phyloP scores from a whole-genome alignment of 345 rosid species.

The Linum tenue region DNA sequence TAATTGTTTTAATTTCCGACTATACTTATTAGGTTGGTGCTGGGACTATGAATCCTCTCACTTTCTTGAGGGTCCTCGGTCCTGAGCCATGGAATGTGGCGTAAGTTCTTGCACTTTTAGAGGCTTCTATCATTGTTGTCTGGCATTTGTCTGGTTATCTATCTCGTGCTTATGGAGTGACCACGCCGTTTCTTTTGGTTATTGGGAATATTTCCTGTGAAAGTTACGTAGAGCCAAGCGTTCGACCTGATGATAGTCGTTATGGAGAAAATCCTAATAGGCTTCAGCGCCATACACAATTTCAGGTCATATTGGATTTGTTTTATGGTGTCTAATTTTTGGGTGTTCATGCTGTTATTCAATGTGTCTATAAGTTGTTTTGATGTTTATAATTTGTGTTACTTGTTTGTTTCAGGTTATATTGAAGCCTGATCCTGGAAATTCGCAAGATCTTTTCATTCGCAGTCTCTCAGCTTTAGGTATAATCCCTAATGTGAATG shows the following conservation, averaged over 20 bases:
- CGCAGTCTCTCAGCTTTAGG: slow-evolving; percentile 91
- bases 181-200: background rate
- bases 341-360: background rate
- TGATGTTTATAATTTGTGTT: background rate
- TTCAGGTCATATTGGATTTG: slow-evolving; percentile 46
- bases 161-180: background rate
- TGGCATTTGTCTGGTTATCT: background rate
- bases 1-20: slow-evolving; percentile 1
- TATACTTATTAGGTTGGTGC: slow-evolving; percentile 68
- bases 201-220: slow-evolving; percentile 4
- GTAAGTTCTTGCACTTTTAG: slow-evolving; percentile 29
- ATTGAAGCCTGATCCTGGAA: slow-evolving; percentile 93
- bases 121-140: background rate
- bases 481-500: slow-evolving; percentile 10
- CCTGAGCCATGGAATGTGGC: slow-evolving; percentile 99
- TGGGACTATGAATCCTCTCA: slow-evolving; percentile 95
- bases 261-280: slow-evolving; percentile 95
- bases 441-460: slow-evolving; percentile 85
- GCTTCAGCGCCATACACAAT: slow-evolving; percentile 94
- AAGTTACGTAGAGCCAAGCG: slow-evolving; percentile 87
- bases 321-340: background rate
- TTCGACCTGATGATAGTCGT: slow-evolving; percentile 94
- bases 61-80: slow-evolving; percentile 88
- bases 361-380: background rate
- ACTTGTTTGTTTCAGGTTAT: slow-evolving; percentile 51